Conservation (phyloP, 1,139 yeast species). For the Debaryomyces sp. region DNA sequence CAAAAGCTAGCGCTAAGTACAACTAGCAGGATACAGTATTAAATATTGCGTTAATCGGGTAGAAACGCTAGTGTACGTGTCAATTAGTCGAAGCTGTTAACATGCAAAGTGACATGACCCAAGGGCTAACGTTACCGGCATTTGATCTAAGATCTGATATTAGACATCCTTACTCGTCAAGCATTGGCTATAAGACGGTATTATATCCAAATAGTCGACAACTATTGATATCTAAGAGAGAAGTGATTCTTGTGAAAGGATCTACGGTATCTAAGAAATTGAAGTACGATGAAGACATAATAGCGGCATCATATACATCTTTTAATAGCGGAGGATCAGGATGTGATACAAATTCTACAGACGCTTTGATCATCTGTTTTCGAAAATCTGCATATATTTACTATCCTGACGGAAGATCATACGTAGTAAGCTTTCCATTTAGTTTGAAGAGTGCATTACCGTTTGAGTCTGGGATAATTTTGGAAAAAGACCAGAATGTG, state of each 20-base stretch:
- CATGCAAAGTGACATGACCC: not conserved
- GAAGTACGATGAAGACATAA: slow-evolving; percentile 48
- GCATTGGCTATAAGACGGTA: slow-evolving; percentile 18
- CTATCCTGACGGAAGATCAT: slow-evolving; percentile 57
- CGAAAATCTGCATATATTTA: slow-evolving; percentile 58
- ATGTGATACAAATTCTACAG: slow-evolving; percentile 8
- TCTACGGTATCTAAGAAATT: slow-evolving; percentile 52
- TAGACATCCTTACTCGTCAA: slow-evolving; percentile 20
- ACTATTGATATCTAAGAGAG: slow-evolving; percentile 25
- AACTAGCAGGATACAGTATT: not conserved
- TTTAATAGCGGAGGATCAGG: slow-evolving; percentile 24
- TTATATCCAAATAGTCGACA: slow-evolving; percentile 35
- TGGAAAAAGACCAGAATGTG: slow-evolving; percentile 49
- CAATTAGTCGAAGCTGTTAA: not conserved
- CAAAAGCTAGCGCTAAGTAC: slow-evolving; percentile 1
- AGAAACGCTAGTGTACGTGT: not conserved
- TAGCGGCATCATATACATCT: slow-evolving; percentile 52
- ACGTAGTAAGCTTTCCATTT: slow-evolving; percentile 67
- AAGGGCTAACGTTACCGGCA: slow-evolving; percentile 21
- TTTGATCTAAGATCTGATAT: slow-evolving; percentile 19
- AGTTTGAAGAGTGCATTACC: slow-evolving; percentile 56
- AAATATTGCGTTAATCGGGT: not conserved
- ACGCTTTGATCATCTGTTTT: slow-evolving; percentile 54
- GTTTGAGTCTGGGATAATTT: slow-evolving; percentile 64
- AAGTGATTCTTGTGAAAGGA: slow-evolving; percentile 46